These are phyloP conservation scores for Xylaria sp. DNA, from an alignment of 2,329 filamentous ascomycete species.

Conservation along the genomic window DNA sequence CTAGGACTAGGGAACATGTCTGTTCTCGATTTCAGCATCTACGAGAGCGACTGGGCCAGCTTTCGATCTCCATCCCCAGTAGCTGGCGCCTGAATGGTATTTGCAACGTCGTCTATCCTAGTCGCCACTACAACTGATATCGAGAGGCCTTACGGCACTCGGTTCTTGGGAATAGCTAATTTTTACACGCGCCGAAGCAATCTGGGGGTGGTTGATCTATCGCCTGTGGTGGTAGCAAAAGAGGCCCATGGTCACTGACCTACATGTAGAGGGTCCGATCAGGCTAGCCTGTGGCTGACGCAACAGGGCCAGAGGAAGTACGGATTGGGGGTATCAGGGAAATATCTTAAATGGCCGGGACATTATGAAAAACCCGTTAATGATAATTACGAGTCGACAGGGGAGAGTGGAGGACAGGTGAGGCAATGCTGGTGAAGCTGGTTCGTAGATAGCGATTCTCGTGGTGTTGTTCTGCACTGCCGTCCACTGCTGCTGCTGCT, in stretches of 20 bases:
- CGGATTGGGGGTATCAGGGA: constrained; percentile 5
- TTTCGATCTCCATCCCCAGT: constrained; percentile 24
- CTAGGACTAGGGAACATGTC: not conserved
- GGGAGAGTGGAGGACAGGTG: constrained; percentile 6
- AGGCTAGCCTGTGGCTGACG: constrained; percentile 17
- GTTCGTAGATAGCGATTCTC: constrained; percentile 39
- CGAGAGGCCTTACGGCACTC: constrained; percentile 14
- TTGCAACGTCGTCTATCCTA: constrained; percentile 15
- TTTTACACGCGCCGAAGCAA: constrained; percentile 19
- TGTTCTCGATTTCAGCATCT: constrained; percentile 17
- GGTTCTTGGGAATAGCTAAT: constrained; percentile 27
- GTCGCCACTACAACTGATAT: constrained; percentile 7
- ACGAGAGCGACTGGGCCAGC: constrained; percentile 13
- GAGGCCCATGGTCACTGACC: constrained; percentile 8
- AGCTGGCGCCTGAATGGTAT: constrained; percentile 19
- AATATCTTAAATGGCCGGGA: constrained; percentile 27
- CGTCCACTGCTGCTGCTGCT: not conserved
- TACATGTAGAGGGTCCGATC: constrained; percentile 28
- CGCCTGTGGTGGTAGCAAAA: constrained; percentile 9
- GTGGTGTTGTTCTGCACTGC: constrained; percentile 30
- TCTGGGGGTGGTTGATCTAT: constrained; percentile 14
- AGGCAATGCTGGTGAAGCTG: constrained; percentile 15
- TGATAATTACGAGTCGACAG: constrained; percentile 21
- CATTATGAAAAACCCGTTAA: constrained; percentile 22
- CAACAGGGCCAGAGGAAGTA: not conserved